phyloP scores from a whole-genome alignment of 371 early-diverging fungal species.

The Apophysomyces trapeziformis region DNA sequence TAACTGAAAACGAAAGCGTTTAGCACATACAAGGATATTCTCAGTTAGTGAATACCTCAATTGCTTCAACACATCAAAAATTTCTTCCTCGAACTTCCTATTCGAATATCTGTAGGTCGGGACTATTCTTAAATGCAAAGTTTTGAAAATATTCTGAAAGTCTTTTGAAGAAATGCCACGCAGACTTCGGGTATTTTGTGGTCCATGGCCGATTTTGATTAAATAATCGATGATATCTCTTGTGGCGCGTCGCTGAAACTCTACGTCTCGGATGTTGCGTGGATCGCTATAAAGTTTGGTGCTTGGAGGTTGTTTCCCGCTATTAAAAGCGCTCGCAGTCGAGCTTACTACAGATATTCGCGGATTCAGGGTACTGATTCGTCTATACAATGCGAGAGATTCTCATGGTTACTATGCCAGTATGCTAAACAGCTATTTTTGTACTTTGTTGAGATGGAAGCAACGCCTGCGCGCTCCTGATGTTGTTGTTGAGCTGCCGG shows the following conservation, averaged over 20 bases:
- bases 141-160: slow-evolving; percentile 90
- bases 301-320: slow-evolving; percentile 1
- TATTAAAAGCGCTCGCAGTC: slow-evolving; percentile 1
- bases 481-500: neutral
- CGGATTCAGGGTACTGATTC: slow-evolving; percentile 22
- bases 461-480: neutral
- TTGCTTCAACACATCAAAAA: slow-evolving; percentile 72
- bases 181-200: slow-evolving; percentile 65
- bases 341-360: slow-evolving; percentile 13
- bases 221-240: slow-evolving; percentile 74
- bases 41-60: slow-evolving; percentile 54
- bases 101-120: slow-evolving; percentile 67
- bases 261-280: slow-evolving; percentile 67
- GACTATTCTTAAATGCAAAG: slow-evolving; percentile 83
- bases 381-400: slow-evolving; percentile 3
- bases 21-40: neutral
- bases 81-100: slow-evolving; percentile 88
- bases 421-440: neutral
- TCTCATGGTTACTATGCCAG: neutral
- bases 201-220: slow-evolving; percentile 70
- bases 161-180: slow-evolving; percentile 81
- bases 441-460: neutral
- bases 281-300: slow-evolving; percentile 53
- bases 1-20: slow-evolving; percentile 59
- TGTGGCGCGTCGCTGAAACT: slow-evolving; percentile 70